Percentiles rank a stretch among this genome's conserved stretches.
Evolutionary conservation across 2,329 filamentous ascomycete genomes (phyloP).

Genomic region (Raffaelea ambrosiae): DNA sequence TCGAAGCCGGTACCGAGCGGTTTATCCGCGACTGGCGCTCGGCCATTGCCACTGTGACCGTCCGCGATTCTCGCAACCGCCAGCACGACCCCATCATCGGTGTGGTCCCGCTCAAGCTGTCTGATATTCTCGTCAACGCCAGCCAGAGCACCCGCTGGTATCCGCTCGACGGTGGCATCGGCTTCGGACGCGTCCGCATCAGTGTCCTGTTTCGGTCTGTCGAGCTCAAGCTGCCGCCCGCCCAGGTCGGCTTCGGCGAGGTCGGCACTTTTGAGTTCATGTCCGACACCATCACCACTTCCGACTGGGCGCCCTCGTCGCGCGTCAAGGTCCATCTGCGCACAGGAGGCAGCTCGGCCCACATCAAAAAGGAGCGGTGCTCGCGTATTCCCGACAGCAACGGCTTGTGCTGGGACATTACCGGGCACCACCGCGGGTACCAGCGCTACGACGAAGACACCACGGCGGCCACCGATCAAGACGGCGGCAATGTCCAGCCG

Average conservation of each 20-base stretch:
- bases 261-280: conserved; percentile 89
- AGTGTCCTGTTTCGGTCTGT: conserved; percentile 85
- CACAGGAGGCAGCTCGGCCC: conserved; percentile 75
- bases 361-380: conserved; percentile 57
- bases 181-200: conserved; percentile 82
- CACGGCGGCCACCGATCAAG: conserved; percentile 20
- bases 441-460: conserved; percentile 19
- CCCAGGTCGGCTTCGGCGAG: conserved; percentile 78
- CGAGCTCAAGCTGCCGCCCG: conserved; percentile 74
- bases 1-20: conserved; percentile 90
- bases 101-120: conserved; percentile 79
- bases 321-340: conserved; percentile 72
- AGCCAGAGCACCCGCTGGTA: conserved; percentile 90
- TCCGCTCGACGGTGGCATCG: conserved; percentile 88
- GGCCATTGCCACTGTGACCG: conserved; percentile 74
- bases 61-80: conserved; percentile 79
- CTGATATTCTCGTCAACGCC: conserved; percentile 77
- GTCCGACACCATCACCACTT: conserved; percentile 59
- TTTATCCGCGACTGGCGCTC: conserved; percentile 93
- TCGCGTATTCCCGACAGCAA: conserved; percentile 44
- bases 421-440: not conserved
- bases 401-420: conserved; percentile 37
- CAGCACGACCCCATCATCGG: conserved; percentile 94
- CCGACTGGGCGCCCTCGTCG: conserved; percentile 49
- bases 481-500: conserved; percentile 28